Conservation (phyloP, 2,329 filamentous ascomycete genomes). For the Trichoderma polysporum region DNA sequence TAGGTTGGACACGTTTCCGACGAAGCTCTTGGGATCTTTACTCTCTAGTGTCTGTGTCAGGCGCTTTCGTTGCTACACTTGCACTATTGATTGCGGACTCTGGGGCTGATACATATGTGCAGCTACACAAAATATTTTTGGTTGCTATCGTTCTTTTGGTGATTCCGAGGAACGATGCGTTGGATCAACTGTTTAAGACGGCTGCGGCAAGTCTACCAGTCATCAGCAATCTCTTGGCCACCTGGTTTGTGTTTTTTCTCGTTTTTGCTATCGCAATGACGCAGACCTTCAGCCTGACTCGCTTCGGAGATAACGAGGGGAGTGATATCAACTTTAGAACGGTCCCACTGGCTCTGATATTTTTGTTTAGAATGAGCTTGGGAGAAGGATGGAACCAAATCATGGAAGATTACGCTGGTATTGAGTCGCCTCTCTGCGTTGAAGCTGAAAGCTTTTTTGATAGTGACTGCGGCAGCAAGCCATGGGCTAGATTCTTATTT, state of each 20-base stretch:
- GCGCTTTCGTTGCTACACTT: slow-evolving; percentile 76
- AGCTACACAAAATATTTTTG: slow-evolving; percentile 90
- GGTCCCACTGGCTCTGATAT: slow-evolving; percentile 88
- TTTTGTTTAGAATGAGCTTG: slow-evolving; percentile 89
- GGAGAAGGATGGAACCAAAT: slow-evolving; percentile 96
- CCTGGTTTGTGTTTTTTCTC: slow-evolving; percentile 95
- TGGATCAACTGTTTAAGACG: slow-evolving; percentile 98
- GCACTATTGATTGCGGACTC: slow-evolving; percentile 67
- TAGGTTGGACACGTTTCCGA: slow-evolving; percentile 89
- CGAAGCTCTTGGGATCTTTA: slow-evolving; percentile 96
- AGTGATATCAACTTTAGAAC: slow-evolving; percentile 89
- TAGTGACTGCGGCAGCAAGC: slow-evolving; percentile 87
- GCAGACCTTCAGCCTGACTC: slow-evolving; percentile 91
- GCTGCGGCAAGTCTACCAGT: slow-evolving; percentile 88
- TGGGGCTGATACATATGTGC: slow-evolving; percentile 63
- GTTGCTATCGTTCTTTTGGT: slow-evolving; percentile 86
- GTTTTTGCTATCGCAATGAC: slow-evolving; percentile 96
- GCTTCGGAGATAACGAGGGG: slow-evolving; percentile 71
- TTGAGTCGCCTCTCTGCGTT: slow-evolving; percentile 79
- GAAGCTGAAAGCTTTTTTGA: slow-evolving; percentile 70
- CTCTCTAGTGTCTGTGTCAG: slow-evolving; percentile 74
- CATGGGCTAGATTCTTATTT: slow-evolving; percentile 87
- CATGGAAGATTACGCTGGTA: slow-evolving; percentile 91
- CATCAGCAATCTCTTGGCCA: slow-evolving; percentile 89
- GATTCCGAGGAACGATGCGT: slow-evolving; percentile 92